Base-by-base conservation (phyloP, 2,329 filamentous ascomycete genomes). In the Paecilomyces sp. region DNA sequence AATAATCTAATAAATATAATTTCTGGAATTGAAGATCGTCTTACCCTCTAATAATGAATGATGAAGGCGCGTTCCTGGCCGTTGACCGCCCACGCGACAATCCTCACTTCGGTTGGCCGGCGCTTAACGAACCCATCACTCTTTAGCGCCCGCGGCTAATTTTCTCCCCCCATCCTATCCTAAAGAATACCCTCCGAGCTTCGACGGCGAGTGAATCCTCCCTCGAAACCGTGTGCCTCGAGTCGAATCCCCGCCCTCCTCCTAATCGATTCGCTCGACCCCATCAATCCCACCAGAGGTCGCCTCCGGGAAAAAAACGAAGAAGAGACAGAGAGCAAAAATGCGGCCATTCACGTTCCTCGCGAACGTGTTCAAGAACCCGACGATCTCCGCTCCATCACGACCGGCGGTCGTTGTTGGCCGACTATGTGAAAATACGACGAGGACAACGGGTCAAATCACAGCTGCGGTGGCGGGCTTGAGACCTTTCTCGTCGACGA, bases 311-410 rank as follows among this genome's bases (percentile, higher is more conserved):
- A 28, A 28, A 4, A 4, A 41, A 41, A n/a, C 13, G 15, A 2
- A 36, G 36, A 28, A 28, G n/a, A 15, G 2, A 22, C 22, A 22
- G 36, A n/a, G n/a, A 25, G 6, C n/a, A 11, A 51, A 24, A 12
- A 62, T 61, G 59, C 59, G 59, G 53, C 28, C 75, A 53, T 68
- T 71, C 63, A 70, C 74, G 61, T 78, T 75, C 3, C 71, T 81
- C 59, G 76, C 77, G 62, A 76, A 72, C 55, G 76, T 74, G 47
- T 79, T 80, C 68, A 72, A 70, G 55, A 76, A 79, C 36, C 74
- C 77, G 4, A 63, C 77, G 4, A 63, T 76, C 50, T 74, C 74
- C 7, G 64, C 71, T 24, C 63, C 69, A 3, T 60, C 65, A 56
- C 66, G 68, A 57, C 67, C 73, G 56, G 63, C 66, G 18, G 55